These are phyloP conservation scores for Hysterangium stoloniferum DNA, from an alignment of 768 basidiomycete species.

Conservation along the genomic window DNA sequence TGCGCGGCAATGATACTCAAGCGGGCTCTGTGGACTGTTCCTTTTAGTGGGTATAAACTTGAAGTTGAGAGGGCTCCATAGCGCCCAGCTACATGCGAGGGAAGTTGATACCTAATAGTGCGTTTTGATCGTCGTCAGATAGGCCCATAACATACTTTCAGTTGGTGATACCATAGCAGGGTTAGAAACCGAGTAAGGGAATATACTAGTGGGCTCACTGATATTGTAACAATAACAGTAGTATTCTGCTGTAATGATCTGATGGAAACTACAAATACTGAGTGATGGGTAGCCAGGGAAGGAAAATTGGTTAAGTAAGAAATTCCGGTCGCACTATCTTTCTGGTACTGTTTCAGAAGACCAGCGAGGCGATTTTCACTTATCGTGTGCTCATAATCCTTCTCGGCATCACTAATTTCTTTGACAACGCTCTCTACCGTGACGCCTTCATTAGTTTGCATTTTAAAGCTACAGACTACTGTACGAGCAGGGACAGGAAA, in stretches of 20 bases:
- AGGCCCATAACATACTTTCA: slow-evolving; percentile 46
- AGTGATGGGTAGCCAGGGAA: neutral
- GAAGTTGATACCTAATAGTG: slow-evolving; percentile 47
- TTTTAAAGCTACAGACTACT: slow-evolving; percentile 47
- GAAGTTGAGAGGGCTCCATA: slow-evolving; percentile 39
- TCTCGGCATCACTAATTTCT: slow-evolving; percentile 37
- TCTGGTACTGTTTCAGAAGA: slow-evolving; percentile 40
- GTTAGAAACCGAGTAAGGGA: neutral
- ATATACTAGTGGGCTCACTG: slow-evolving; percentile 31
- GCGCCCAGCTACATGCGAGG: slow-evolving; percentile 40
- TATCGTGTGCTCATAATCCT: slow-evolving; percentile 34
- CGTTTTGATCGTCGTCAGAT: slow-evolving; percentile 38
- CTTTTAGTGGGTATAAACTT: neutral
- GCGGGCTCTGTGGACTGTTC: slow-evolving; percentile 14
- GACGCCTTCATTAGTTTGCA: slow-evolving; percentile 37
- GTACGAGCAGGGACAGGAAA: slow-evolving; percentile 55
- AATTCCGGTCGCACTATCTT: slow-evolving; percentile 40
- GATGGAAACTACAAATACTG: slow-evolving; percentile 53
- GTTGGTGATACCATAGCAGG: neutral
- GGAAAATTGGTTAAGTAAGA: neutral
- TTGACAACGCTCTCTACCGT: slow-evolving; percentile 38
- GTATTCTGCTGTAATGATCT: slow-evolving; percentile 41
- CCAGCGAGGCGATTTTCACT: slow-evolving; percentile 34
- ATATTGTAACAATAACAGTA: slow-evolving; percentile 33
- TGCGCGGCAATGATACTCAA: slow-evolving; percentile 33